Evolutionary conservation across 1,284 basidiomycete species (phyloP).

Genomic region (Lignosus rhinocerotis): DNA sequence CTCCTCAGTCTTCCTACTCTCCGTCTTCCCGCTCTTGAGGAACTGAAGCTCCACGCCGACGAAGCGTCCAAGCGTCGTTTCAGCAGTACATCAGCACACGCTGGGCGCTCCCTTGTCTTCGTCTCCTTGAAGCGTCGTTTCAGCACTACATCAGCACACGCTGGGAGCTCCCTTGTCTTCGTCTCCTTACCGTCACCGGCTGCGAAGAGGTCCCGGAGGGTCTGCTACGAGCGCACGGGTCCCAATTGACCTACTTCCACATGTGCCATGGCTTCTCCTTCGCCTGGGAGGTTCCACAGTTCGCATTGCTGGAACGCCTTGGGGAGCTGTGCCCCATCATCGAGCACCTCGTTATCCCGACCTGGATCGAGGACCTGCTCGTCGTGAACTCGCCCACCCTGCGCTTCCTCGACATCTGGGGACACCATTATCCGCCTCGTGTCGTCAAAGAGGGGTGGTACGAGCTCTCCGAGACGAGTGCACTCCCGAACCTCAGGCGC

Average conservation of each 20-base stretch:
- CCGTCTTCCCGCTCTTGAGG: not conserved
- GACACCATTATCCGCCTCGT: not conserved
- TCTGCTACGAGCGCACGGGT: conserved; percentile 12
- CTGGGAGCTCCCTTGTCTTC: conserved; percentile 1
- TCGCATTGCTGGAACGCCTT: conserved; percentile 1
- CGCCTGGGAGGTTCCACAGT: not conserved
- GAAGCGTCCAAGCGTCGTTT: not conserved
- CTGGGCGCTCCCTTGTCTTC: not conserved
- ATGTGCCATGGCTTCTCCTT: not conserved
- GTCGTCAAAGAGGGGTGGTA: conserved; percentile 1
- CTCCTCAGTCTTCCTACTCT: not conserved
- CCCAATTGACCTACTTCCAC: conserved; percentile 9
- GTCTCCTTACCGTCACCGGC: conserved; percentile 1
- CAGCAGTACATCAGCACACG: not conserved
- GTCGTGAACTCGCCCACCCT: conserved; percentile 3
- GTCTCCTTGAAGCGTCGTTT: not conserved
- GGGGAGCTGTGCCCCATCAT: not conserved
- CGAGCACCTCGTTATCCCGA: conserved; percentile 9
- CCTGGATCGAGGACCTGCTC: not conserved
- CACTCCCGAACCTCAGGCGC: not conserved
- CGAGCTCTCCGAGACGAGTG: not conserved
- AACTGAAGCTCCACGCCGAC: conserved; percentile 4
- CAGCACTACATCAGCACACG: not conserved
- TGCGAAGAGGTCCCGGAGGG: not conserved
- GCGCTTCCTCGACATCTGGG: conserved; percentile 9